A percentile compares a stretch with the other conserved stretches of the same genome.
phyloP scores from a whole-genome alignment of 352 stramenopile genomes.

The Globisporangium abappressorium region DNA sequence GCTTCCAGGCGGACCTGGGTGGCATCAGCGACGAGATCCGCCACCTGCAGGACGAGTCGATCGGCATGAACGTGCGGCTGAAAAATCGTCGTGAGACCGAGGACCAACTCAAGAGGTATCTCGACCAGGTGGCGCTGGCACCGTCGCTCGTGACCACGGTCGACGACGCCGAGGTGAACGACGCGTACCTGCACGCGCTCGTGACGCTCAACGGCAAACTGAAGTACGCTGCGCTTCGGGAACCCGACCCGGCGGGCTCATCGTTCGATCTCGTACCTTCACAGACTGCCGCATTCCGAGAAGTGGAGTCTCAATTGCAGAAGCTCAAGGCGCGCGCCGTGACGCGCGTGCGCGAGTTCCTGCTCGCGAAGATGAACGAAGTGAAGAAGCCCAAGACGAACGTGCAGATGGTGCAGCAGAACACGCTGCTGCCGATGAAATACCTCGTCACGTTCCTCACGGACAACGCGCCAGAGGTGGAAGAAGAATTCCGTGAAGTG shows the following conservation, averaged over 20 bases:
- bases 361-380: slow-evolving; percentile 91
- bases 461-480: slow-evolving; percentile 90
- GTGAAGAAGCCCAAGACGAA: slow-evolving; percentile 98
- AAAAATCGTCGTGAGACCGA: slow-evolving; percentile 96
- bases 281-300: slow-evolving; percentile 88
- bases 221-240: slow-evolving; percentile 78
- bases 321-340: slow-evolving; percentile 83
- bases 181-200: slow-evolving; percentile 92
- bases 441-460: slow-evolving; percentile 95
- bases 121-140: slow-evolving; percentile 95
- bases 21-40: slow-evolving; percentile 98
- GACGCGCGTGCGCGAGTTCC: slow-evolving; percentile 89
- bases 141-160: slow-evolving; percentile 93
- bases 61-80: slow-evolving; percentile 92
- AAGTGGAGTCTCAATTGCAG: slow-evolving; percentile 91
- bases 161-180: slow-evolving; percentile 93
- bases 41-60: slow-evolving; percentile 94
- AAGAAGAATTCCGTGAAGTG: slow-evolving; percentile 93
- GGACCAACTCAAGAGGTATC: slow-evolving; percentile 90
- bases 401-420: slow-evolving; percentile 98
- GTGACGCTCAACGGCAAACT: slow-evolving; percentile 93
- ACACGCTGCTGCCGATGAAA: slow-evolving; percentile 95
- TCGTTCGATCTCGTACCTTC: slow-evolving; percentile 88
- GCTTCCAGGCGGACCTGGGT: slow-evolving; percentile 98
- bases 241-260: slow-evolving; percentile 51